Evolutionary conservation across 768 basidiomycete species (phyloP).

Genomic region (Boletus sp.): DNA sequence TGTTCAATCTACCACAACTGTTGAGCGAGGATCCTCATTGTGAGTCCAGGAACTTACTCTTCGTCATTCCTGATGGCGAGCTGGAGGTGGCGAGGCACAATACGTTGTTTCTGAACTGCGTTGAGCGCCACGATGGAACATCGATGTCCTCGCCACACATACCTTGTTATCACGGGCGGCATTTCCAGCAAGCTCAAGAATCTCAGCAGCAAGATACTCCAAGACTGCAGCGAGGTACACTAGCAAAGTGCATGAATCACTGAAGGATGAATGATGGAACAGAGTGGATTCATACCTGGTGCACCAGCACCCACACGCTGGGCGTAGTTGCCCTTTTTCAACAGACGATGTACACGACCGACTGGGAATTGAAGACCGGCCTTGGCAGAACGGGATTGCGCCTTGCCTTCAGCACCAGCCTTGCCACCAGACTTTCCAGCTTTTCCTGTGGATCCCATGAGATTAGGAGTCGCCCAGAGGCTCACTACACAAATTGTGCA

Average conservation of each 20-base stretch:
- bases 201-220: constrained; percentile 90
- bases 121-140: background rate
- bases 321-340: constrained; percentile 86
- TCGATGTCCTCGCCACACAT: background rate
- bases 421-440: constrained; percentile 52
- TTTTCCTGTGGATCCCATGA: constrained; percentile 36
- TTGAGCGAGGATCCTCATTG: background rate
- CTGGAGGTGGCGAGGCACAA: constrained; percentile 89
- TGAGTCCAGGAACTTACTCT: constrained; percentile 45
- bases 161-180: constrained; percentile 48
- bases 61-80: constrained; percentile 91
- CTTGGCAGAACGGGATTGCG: constrained; percentile 69
- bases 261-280: constrained; percentile 9
- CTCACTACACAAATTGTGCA: constrained; percentile 4
- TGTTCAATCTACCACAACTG: constrained; percentile 51
- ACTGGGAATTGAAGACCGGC: constrained; percentile 84
- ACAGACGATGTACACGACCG: constrained; percentile 86
- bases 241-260: constrained; percentile 21
- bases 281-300: constrained; percentile 47
- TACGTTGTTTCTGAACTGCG: constrained; percentile 72
- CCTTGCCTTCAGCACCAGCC: constrained; percentile 46
- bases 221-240: constrained; percentile 90
- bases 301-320: constrained; percentile 89
- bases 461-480: constrained; percentile 3
- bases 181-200: constrained; percentile 88